Conservation (phyloP, 2,329 filamentous ascomycete genomes). For the Didymella segeticola region DNA sequence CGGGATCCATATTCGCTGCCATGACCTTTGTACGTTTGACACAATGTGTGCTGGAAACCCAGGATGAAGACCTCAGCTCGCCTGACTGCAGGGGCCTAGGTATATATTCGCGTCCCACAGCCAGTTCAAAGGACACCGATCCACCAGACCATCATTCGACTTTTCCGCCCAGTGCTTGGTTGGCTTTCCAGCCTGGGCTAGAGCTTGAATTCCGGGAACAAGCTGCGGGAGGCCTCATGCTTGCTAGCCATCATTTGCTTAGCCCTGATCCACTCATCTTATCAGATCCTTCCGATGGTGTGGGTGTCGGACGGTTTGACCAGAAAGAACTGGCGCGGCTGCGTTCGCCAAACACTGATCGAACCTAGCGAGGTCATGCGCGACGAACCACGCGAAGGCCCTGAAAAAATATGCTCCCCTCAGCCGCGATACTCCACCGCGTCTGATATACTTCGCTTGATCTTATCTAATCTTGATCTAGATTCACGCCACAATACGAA, state of each 20-base stretch:
- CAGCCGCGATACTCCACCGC: slow-evolving; percentile 2
- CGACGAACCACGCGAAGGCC: neutral
- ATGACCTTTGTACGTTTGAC: neutral
- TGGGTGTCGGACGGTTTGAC: slow-evolving; percentile 2
- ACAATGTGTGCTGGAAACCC: neutral
- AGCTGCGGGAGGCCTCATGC: slow-evolving; percentile 16
- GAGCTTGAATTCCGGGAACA: slow-evolving; percentile 19
- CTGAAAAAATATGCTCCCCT: slow-evolving; percentile 9
- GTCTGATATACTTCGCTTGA: slow-evolving; percentile 1
- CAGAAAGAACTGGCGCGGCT: neutral
- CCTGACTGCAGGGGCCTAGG: neutral
- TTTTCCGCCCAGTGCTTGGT: slow-evolving; percentile 13
- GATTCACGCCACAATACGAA: slow-evolving; percentile 16
- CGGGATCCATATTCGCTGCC: slow-evolving; percentile 10
- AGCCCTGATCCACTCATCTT: slow-evolving; percentile 19
- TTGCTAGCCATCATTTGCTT: slow-evolving; percentile 12
- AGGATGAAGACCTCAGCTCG: neutral
- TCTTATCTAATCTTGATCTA: slow-evolving; percentile 29
- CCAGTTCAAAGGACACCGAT: neutral
- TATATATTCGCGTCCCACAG: neutral
- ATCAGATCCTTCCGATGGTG: slow-evolving; percentile 22
- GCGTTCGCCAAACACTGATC: neutral
- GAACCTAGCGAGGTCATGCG: neutral
- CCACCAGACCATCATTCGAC: neutral
- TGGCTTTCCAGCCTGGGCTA: slow-evolving; percentile 17